Evolutionary conservation across 148 eudicot species (phyloP).

Genomic region (Fagopyrum tataricum): DNA sequence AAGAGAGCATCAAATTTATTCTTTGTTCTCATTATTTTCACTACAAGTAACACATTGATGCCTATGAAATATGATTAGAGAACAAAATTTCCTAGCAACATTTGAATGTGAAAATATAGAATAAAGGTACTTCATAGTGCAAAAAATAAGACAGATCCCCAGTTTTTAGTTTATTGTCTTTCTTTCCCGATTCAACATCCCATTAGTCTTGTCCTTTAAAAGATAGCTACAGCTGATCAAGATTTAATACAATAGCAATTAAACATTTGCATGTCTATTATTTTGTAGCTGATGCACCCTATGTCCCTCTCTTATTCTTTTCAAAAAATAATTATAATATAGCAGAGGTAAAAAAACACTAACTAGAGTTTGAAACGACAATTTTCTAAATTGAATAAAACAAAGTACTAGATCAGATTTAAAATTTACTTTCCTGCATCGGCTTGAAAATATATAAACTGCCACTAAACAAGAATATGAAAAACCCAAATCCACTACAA

Average conservation of each 20-base stretch:
- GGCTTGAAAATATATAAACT: not conserved
- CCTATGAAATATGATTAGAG: not conserved
- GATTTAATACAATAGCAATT: not conserved
- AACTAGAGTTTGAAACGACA: not conserved
- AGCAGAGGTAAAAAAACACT: not conserved
- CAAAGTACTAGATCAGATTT: not conserved
- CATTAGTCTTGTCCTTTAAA: not conserved
- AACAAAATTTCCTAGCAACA: not conserved
- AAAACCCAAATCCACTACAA: not conserved
- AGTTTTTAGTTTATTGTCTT: not conserved
- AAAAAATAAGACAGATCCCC: not conserved
- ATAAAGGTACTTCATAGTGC: not conserved
- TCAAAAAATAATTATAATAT: not conserved
- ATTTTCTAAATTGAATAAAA: not conserved
- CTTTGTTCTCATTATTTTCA: not conserved
- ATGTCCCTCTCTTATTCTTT: not conserved
- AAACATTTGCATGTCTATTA: not conserved
- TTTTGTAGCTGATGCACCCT: not conserved
- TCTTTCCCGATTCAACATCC: not conserved
- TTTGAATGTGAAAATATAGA: not conserved
- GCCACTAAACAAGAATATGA: not conserved
- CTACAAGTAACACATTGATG: not conserved
- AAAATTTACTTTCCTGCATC: not conserved
- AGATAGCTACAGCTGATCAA: not conserved
- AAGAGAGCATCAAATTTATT: not conserved